phyloP scores from a whole-genome alignment of 441 rosid species.

The Populus hybrid region DNA sequence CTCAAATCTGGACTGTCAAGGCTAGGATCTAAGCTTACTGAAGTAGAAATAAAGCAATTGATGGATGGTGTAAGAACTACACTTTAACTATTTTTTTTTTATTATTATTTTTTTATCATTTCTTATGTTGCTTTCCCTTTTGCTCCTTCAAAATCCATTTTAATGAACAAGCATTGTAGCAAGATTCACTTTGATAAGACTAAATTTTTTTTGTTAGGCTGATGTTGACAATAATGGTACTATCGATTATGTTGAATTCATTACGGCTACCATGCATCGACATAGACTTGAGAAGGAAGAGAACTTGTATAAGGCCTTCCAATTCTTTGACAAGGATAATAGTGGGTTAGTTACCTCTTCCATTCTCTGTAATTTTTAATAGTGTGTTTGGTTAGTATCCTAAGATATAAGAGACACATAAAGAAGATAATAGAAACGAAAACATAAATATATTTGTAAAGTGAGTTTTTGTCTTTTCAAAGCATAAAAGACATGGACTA shows the following conservation, averaged over 20 bases:
- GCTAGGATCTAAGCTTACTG: conserved; percentile 78
- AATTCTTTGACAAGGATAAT: conserved; percentile 65
- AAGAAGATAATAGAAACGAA: no score
- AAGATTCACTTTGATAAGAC: background rate
- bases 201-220: conserved; percentile 39
- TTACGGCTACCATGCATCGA: conserved; percentile 82
- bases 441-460: no score
- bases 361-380: background rate
- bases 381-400: background rate
- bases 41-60: conserved; percentile 67
- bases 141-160: background rate
- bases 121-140: background rate
- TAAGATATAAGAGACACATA: background rate
- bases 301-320: conserved; percentile 57
- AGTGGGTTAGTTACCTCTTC: conserved; percentile 52
- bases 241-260: conserved; percentile 71
- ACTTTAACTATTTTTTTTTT: background rate
- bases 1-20: conserved; percentile 58
- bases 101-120: background rate
- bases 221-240: conserved; percentile 76
- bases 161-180: background rate
- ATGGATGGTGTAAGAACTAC: conserved; percentile 79
- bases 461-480: no score
- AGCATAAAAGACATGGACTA: no score
- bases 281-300: conserved; percentile 81